phyloP scores from a whole-genome alignment of 2,329 filamentous ascomycete genomes.

The Arthrinium phaeospermum region DNA sequence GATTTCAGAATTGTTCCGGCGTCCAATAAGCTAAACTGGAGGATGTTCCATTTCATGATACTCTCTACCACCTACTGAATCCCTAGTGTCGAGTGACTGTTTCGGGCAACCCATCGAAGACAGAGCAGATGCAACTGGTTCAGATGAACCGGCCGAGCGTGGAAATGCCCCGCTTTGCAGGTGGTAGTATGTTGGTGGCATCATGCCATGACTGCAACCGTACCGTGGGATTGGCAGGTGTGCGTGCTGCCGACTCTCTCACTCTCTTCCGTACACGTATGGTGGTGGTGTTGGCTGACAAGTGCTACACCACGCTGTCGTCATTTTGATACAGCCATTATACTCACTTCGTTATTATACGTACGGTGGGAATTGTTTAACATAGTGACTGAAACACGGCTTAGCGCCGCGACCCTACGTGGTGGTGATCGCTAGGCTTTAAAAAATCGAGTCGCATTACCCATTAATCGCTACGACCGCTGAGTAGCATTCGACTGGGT shows the following conservation, averaged over 20 bases:
- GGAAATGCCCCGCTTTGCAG: conserved; percentile 6
- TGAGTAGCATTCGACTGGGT: neutral
- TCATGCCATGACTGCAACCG: neutral
- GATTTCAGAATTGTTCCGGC: neutral
- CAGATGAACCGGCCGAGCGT: conserved; percentile 16
- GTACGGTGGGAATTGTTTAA: neutral
- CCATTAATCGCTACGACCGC: neutral
- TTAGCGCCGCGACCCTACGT: neutral
- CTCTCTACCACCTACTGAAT: neutral
- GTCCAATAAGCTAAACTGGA: neutral
- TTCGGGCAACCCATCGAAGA: conserved; percentile 15
- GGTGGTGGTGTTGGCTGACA: neutral
- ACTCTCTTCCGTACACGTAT: neutral
- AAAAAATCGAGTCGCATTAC: conserved; percentile 6
- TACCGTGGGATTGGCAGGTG: neutral
- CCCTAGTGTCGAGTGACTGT: conserved; percentile 2
- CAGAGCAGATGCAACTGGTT: conserved; percentile 1
- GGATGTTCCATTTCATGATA: neutral
- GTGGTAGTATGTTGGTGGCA: neutral
- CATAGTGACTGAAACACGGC: neutral
- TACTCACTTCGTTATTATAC: neutral
- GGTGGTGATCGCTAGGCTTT: neutral
- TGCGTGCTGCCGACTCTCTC: neutral
- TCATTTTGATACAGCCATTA: neutral
- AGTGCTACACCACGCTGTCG: conserved; percentile 2